Evolutionary conservation across 176 grass and related monocot genomes (phyloP), one percentile per base, ranked within the genome.

Genomic region (Bolboschoenus planiculmis): DNA sequence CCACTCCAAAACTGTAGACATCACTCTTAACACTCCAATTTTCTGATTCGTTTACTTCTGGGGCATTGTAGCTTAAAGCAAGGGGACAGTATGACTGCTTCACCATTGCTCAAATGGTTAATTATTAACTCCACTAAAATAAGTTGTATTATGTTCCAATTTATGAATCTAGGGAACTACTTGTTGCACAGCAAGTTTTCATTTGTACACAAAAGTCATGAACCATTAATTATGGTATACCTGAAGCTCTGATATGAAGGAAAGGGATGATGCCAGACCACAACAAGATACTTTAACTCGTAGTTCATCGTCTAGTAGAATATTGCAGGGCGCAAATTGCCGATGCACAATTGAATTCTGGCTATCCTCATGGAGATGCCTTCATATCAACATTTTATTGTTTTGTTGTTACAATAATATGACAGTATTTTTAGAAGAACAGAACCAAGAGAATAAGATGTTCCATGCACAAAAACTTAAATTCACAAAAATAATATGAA

Each of bases 1-100:
- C 89, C 68, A 95, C 87, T 54, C 92, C 96, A 47, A 98, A 98
- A 87, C 92, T 95, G 51, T 98, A 95, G 72, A 93, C 87, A 80
- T 98, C 96, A 54, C 92, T 93, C 84, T 85, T 68, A 46, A 64
- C 68, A 71, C 85, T 91, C 81, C 83, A 85, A 42, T 33, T 76
- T 58, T 67, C 84, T 78, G 73, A 93, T 61, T 93, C 90, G 39
- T 83, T 90, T 27, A 95, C 83, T 85, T 98, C 92, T 68, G 95
- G 95, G 46, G 92, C 92, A 79, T 95, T 87, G 48, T 90, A 95
- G 89, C 85, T 90, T 53, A 56, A 77, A 23, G 57, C 54, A 58
- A 23, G 21, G 76, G 60, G 58, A 79, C 36, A 58, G 6, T 44
- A 14, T 10, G 80, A 48, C 80, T 82, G 37, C 24, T 46, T 48